phyloP scores from a whole-genome alignment of 371 early-diverging fungal species.

The Lichtheimia hyalospora region DNA sequence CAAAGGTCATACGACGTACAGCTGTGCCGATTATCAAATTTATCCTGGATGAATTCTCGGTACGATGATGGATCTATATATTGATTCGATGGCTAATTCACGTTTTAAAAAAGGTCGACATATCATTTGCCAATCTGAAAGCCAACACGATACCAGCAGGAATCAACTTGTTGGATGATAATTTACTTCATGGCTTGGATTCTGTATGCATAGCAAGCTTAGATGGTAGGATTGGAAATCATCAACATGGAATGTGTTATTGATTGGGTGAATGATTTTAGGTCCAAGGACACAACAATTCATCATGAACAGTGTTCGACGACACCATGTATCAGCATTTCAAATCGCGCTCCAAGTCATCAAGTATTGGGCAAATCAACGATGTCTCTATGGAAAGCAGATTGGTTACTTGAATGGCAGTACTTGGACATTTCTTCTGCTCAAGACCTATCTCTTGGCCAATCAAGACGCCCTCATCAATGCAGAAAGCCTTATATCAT shows the following conservation, averaged over 20 bases:
- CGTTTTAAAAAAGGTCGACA: no score
- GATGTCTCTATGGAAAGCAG: constrained; percentile 40
- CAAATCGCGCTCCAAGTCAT: constrained; percentile 27
- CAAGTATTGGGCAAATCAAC: constrained; percentile 43
- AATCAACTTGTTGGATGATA: constrained; percentile 34
- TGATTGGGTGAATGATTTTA: neutral
- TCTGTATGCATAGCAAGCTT: constrained; percentile 33
- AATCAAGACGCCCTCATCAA: neutral
- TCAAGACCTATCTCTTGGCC: constrained; percentile 24
- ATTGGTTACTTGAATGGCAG: constrained; percentile 45
- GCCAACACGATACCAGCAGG: constrained; percentile 7
- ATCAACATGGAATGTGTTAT: no score
- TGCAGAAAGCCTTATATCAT: constrained; percentile 5
- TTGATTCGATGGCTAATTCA: no score
- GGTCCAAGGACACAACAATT: constrained; percentile 39
- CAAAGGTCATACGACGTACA: constrained; percentile 27
- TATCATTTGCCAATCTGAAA: constrained; percentile 40
- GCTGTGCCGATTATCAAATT: constrained; percentile 48
- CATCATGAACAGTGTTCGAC: constrained; percentile 16
- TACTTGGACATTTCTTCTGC: constrained; percentile 39
- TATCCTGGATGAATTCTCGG: constrained; percentile 26
- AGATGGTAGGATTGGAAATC: constrained; percentile 28
- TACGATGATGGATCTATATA: constrained; percentile 5
- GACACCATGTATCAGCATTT: constrained; percentile 19
- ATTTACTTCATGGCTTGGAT: constrained; percentile 24